Conservation (phyloP, 352 stramenopile species). For the Phytophthora boehmeriae region DNA sequence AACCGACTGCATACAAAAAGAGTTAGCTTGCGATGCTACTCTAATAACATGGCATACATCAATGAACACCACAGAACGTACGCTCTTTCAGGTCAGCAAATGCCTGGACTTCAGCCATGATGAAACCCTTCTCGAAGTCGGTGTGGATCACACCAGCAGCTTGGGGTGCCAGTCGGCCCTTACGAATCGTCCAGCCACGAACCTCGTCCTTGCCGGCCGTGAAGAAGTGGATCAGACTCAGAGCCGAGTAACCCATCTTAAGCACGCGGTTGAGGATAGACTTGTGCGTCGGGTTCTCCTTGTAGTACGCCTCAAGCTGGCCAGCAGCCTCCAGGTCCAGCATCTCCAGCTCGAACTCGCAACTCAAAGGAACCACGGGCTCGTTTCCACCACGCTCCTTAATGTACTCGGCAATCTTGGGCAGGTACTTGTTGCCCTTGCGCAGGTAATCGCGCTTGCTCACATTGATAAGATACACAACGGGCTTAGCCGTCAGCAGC, state of each 20-base stretch:
- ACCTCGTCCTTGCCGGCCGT: conserved; percentile 99
- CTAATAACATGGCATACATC: background rate
- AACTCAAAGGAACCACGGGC: conserved; percentile 97
- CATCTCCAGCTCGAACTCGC: conserved; percentile 98
- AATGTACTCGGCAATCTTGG: conserved; percentile 98
- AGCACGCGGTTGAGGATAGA: conserved; percentile 97
- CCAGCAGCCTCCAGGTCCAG: conserved; percentile 75
- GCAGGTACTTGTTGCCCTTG: conserved; percentile 98
- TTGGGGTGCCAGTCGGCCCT: conserved; percentile 96
- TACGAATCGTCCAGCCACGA: conserved; percentile 98
- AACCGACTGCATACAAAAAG: conserved; percentile 51
- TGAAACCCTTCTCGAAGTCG: conserved; percentile 99
- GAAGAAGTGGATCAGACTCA: conserved; percentile 99
- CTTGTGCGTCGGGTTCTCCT: conserved; percentile 89
- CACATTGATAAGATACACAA: conserved; percentile 99
- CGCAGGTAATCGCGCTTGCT: conserved; percentile 98
- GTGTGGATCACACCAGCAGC: conserved; percentile 99
- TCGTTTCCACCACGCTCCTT: conserved; percentile 95
- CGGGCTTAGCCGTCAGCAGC: conserved; percentile 93
- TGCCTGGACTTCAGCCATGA: conserved; percentile 92
- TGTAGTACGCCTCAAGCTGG: conserved; percentile 69
- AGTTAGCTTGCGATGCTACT: conserved; percentile 9
- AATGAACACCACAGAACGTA: conserved; percentile 43
- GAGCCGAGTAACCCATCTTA: conserved; percentile 96
- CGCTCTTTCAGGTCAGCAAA: conserved; percentile 91